Evolutionary conservation across 495 filamentous ascomycete genomes (phyloP), one percentile per base, ranked within the genome.

Genomic region (Penicillium tannophilum): DNA sequence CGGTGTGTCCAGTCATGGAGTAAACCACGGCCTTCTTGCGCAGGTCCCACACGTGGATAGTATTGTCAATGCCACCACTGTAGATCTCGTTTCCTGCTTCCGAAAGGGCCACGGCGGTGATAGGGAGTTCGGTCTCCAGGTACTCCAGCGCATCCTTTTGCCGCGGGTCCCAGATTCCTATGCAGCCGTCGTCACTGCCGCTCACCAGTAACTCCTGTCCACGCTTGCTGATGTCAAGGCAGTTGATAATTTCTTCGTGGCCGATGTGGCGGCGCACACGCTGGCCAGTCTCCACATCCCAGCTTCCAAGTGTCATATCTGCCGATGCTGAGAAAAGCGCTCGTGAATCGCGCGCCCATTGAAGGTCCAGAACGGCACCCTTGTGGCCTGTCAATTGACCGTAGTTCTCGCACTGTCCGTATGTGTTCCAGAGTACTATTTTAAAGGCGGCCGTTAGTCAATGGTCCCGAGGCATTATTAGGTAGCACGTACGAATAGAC

Each of bases 71-170:
- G 10, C 92, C 90, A 36, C 94, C 94, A 17, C 89, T 92, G 71
- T 92, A 99, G 7, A 99, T 83, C 74, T 99, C 95, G 69, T 94
- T 97, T 16, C 93, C 94, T 17, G 92, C 91, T 74, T 97, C 93
- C 5, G 92, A 88, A 7, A 97, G 72, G 4, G 93, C 91, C 0
- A 98, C 87, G 0, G 93, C 90, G 0, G 93, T 97, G 62, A 99
- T 87, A 6, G 95, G 94, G 51, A 96, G 94, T 51, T 95, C 90
- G 1, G 93, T 97, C 68, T 93, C 85, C 52, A 98, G 86, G 68
- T 88, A 94, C 60, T 95, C 90, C 41, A 90, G 81, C 1, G 91
- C 92, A 44, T 89, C 83, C 70, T 97, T 99, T 58, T 93, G 90
- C 56, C 95, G 84, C 36, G 94, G 92, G 69, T 99, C 94, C 95